Base-by-base conservation (phyloP, 2,329 filamentous ascomycete genomes). In the Diplodia seriata region DNA sequence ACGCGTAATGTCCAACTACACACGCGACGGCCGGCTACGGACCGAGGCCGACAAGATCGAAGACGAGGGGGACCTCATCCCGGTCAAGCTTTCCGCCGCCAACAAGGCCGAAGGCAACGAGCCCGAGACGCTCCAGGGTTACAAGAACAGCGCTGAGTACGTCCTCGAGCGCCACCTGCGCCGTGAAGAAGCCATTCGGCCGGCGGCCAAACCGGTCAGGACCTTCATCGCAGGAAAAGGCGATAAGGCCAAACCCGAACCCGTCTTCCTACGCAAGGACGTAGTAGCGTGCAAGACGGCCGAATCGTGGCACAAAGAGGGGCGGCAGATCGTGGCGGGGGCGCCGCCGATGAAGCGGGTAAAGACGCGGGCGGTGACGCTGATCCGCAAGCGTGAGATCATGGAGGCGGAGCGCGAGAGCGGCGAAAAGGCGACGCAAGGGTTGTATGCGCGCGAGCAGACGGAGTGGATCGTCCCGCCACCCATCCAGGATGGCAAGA, bases 261-360 rank as follows among this genome's bases (percentile, higher is more conserved):
- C 92, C 0, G 93, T 98, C 0, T 98, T 89, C 75, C 85, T 85
- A 0, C 89, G 94, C 40, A 86, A 87, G 65, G 94, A 98, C 71
- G 88, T 98, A 0, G 88, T 94, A 2, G 85, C 86, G 49, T 97
- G 96, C 77, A 94, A 97, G 78, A 96, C 92, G 33, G 91, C 91
- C 1, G 95, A 99, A 77, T 97, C 92, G 1, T 99, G 95, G 95
- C 95, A 98, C 77, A 97, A 97, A 77, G 94, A 97, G 82, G 95
- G 95, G 0, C 87, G 94, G 12, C 90, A 89, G 31, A 89, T 95
- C 3, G 85, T 87, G 31, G 75, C 84, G 0, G 93, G 91, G 3
- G 89, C 91, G 71, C 81, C 88, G 59, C 92, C 95, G 0, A 80
- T 97, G 69, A 99, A 99, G 77, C 85, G 87, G 51, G 95, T 97